Evolutionary conservation across 1,284 basidiomycete genomes (phyloP).

Genomic region (Cutaneotrichosporon dermatis): DNA sequence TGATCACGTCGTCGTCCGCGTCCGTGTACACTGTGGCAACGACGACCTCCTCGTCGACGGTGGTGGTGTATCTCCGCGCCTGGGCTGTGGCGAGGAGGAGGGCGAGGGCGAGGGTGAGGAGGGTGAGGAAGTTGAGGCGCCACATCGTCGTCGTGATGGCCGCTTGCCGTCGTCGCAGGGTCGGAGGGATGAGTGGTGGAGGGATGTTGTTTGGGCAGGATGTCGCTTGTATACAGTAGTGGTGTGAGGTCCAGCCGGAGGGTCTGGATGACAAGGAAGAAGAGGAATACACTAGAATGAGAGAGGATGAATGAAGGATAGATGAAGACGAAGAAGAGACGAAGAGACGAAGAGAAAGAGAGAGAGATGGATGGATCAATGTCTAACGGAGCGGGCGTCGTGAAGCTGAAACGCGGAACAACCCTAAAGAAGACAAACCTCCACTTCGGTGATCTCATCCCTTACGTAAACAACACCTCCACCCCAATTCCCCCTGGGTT

Average conservation of each 20-base stretch:
- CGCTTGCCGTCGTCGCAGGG: too few relatives aligned
- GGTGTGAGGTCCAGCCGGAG: too few relatives aligned
- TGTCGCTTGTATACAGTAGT: too few relatives aligned
- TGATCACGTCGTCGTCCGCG: neutral
- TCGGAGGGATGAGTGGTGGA: neutral
- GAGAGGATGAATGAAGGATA: neutral
- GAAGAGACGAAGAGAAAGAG: neutral
- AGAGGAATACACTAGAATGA: too few relatives aligned
- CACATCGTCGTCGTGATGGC: too few relatives aligned
- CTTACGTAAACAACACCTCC: neutral
- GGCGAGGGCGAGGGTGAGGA: neutral
- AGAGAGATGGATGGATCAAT: too few relatives aligned
- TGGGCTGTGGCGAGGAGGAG: neutral
- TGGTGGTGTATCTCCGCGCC: slow-evolving; percentile 1
- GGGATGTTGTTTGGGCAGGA: neutral
- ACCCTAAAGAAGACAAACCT: neutral
- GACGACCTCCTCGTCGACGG: neutral
- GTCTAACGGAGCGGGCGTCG: too few relatives aligned
- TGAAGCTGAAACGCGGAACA: neutral
- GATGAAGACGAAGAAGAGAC: neutral
- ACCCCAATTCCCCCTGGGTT: too few relatives aligned
- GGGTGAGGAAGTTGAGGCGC: neutral
- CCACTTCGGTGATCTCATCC: neutral
- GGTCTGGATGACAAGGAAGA: too few relatives aligned
- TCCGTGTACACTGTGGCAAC: neutral